These are phyloP conservation scores for Aspergillus fischeri DNA, from an alignment of 2,329 filamentous ascomycete genomes.

Conservation along the genomic window DNA sequence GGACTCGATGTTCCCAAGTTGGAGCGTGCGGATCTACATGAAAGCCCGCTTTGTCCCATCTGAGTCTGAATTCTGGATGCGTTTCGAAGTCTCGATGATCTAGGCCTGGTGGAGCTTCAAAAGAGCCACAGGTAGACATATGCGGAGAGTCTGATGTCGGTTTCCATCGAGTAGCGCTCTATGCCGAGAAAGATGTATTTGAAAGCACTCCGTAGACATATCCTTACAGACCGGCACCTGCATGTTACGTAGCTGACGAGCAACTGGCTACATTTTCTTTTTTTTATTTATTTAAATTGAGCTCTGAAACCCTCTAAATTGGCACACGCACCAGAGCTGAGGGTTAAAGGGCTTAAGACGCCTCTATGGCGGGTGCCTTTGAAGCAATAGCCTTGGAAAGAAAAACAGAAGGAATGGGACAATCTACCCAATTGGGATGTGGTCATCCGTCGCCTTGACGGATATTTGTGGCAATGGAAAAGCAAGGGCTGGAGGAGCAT, in stretches of 20 bases:
- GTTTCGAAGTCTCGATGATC: neutral
- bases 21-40: slow-evolving; percentile 6
- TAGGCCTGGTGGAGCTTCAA: neutral
- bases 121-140: neutral
- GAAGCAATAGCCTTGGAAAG: neutral
- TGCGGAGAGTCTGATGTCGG: neutral
- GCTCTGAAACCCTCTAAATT: neutral
- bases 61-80: neutral
- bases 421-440: neutral
- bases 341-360: neutral
- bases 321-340: neutral
- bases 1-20: slow-evolving; percentile 2
- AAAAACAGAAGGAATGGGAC: neutral
- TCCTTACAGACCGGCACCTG: neutral
- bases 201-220: neutral
- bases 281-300: neutral
- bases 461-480: neutral
- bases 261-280: neutral
- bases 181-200: no score
- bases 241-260: neutral
- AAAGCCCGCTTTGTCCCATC: neutral
- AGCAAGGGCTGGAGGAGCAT: neutral
- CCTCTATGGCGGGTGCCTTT: neutral
- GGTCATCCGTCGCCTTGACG: neutral
- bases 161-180: neutral